Percentiles rank a stretch among this genome's conserved stretches.
These are phyloP conservation scores for Nakataea oryzae DNA, from an alignment of 2,329 filamentous ascomycete genomes.

Conservation along the genomic window DNA sequence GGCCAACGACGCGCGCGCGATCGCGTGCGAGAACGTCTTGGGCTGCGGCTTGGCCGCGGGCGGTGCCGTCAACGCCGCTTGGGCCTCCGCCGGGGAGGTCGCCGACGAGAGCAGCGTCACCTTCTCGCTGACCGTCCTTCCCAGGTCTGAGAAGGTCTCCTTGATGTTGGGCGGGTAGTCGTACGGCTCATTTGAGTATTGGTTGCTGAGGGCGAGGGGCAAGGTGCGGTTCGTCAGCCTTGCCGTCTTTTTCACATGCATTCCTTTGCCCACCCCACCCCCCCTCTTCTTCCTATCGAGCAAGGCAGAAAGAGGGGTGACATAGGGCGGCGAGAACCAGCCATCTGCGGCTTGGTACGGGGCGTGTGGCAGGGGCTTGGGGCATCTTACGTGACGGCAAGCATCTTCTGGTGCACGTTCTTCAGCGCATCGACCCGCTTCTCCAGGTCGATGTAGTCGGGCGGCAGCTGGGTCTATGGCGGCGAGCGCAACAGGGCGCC, in stretches of 20 bases:
- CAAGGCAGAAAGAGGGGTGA: not conserved
- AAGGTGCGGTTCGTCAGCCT: not conserved
- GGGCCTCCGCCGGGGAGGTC: conserved; percentile 78
- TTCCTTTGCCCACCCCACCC: not conserved
- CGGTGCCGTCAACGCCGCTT: conserved; percentile 84
- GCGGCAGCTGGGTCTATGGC: conserved; percentile 81
- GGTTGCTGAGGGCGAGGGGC: conserved; percentile 48
- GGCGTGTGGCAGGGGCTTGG: not conserved
- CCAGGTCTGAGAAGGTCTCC: conserved; percentile 93
- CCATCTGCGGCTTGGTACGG: not conserved
- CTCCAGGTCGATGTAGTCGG: conserved; percentile 97
- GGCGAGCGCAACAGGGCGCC: not conserved
- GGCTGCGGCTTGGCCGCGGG: conserved; percentile 89
- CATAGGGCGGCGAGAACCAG: not conserved
- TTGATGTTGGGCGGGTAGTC: conserved; percentile 98
- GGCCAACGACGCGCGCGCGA: conserved; percentile 78
- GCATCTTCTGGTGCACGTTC: conserved; percentile 92
- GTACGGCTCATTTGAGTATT: conserved; percentile 81
- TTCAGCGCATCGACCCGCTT: conserved; percentile 97
- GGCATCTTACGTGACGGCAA: conserved; percentile 74
- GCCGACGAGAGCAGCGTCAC: conserved; percentile 82
- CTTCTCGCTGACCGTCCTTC: conserved; percentile 93
- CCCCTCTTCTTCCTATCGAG: not conserved
- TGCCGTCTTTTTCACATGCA: not conserved
- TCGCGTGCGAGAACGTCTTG: conserved; percentile 96